Percentiles rank a stretch among this genome's conserved stretches.
phyloP scores from a whole-genome alignment of 1,284 basidiomycete species.

The Cryptococcus sp. region DNA sequence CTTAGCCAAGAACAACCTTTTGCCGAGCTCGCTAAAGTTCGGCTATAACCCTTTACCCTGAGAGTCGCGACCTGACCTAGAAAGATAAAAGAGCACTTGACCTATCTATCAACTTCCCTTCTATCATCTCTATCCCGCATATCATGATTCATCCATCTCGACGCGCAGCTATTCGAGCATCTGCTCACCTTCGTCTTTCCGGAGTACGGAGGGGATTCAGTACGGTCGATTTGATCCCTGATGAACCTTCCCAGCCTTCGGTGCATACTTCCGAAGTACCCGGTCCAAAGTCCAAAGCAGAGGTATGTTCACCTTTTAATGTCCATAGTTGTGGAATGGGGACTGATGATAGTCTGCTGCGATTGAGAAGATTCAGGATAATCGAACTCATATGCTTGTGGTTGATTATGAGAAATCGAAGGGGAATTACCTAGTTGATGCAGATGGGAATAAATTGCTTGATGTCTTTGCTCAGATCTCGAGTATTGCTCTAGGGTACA shows the following conservation, averaged over 20 bases:
- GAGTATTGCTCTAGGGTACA: slow-evolving; percentile 52
- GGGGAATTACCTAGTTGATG: slow-evolving; percentile 54
- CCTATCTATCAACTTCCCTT: neutral
- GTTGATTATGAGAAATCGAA: slow-evolving; percentile 42
- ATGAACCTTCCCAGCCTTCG: slow-evolving; percentile 17
- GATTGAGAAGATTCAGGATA: slow-evolving; percentile 48
- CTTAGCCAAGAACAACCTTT: too few species aligned
- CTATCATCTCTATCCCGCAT: neutral
- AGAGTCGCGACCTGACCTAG: too few species aligned
- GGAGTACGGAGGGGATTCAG: slow-evolving; percentile 7
- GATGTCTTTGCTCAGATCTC: slow-evolving; percentile 55
- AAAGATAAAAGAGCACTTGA: too few species aligned
- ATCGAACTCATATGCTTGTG: slow-evolving; percentile 47
- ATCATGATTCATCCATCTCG: neutral
- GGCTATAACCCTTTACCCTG: too few species aligned
- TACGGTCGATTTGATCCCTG: slow-evolving; percentile 20
- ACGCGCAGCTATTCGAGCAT: neutral
- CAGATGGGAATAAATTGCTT: slow-evolving; percentile 54
- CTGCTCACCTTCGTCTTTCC: neutral
- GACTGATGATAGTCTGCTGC: slow-evolving; percentile 5
- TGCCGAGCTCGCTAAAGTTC: too few species aligned
- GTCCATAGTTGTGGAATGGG: neutral
- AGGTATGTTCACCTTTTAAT: slow-evolving; percentile 6
- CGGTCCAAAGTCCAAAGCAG: slow-evolving; percentile 20
- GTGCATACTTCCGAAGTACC: slow-evolving; percentile 20